Evolutionary conservation across 768 basidiomycete species (phyloP), one percentile per base, ranked within the genome.

Genomic region (Tulasnella sp.): DNA sequence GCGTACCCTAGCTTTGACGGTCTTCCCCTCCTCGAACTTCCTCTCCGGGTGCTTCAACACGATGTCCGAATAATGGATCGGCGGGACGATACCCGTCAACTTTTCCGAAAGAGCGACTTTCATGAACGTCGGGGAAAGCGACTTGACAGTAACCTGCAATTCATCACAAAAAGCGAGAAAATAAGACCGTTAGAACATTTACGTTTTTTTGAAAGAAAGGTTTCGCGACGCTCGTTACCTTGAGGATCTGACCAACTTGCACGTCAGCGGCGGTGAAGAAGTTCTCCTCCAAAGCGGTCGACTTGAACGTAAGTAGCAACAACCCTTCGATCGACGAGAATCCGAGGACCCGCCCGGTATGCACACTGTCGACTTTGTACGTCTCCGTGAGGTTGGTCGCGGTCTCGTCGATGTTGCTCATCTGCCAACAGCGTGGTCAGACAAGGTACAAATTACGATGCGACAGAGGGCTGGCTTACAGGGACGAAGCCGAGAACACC

Each of bases 1-100:
- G 52, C 52, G 1, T 59, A 59, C 52, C 29, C 52, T 22, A 76
- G 93, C 95, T 81, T 91, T 96, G 79, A 98, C 90, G 67, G 78
- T 86, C 3, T 85, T 84, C 32, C 95, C 95, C 26, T 85, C 82
- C 77, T 93, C 95, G 83, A 97, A 99, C 74, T 90, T 86, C 81
- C 89, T 92, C 52, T 93, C 88, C 11, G 96, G 96, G 78, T 98
- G 91, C 78, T 95, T 97, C 76, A 98, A 84, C n/a, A 82, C 79
- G 77, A 98, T 95, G 79, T 99, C 97, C 12, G 97, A 94, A 78
- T 92, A 97, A 78, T 98, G 97, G 74, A 88, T 86, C 0, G 95
- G 95, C 91, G 93, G 97, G 26, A 98, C 84, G 34, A 97, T 90
- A 35, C 92, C 97, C 77, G 97, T 94, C 37, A 98, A 88, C 73